These are phyloP conservation scores for Prunus persica DNA, from an alignment of 306 rosid species.

Conservation along the genomic window DNA sequence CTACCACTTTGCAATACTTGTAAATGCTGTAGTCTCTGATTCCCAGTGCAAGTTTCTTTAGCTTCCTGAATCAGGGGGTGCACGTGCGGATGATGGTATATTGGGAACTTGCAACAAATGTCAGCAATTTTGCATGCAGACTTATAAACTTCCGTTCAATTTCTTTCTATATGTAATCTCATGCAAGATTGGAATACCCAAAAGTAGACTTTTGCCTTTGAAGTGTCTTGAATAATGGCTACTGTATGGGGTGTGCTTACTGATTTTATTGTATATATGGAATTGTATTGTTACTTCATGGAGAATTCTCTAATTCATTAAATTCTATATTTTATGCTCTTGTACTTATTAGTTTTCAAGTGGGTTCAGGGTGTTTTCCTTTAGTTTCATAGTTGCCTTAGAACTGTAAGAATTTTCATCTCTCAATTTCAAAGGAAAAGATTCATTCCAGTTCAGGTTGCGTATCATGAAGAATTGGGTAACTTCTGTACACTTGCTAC, in stretches of 20 bases:
- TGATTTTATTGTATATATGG: background rate
- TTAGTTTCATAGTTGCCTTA: constrained; percentile 9
- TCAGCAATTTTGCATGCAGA: background rate
- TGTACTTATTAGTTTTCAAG: background rate
- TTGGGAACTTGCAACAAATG: background rate
- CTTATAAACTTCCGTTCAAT: background rate
- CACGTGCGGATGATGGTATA: background rate
- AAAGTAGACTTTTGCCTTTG: background rate
- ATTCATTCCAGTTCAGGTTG: background rate
- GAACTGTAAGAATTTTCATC: constrained; percentile 7
- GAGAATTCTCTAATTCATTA: background rate
- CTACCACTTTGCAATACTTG: background rate
- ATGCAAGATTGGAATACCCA: background rate
- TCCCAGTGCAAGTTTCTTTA: background rate
- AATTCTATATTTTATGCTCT: background rate
- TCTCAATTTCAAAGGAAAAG: constrained; percentile 1
- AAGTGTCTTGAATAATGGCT: background rate
- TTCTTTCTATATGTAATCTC: background rate
- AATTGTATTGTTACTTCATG: background rate
- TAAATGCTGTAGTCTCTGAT: background rate
- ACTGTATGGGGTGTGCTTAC: background rate
- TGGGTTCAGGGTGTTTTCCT: background rate
- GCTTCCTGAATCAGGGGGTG: background rate
- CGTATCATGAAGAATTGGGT: background rate
- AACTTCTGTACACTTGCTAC: background rate